A percentile compares a stretch with the other conserved stretches of the same genome.
phyloP scores from a whole-genome alignment of 2,329 filamentous ascomycete species.

The Aspergillus intermedius region DNA sequence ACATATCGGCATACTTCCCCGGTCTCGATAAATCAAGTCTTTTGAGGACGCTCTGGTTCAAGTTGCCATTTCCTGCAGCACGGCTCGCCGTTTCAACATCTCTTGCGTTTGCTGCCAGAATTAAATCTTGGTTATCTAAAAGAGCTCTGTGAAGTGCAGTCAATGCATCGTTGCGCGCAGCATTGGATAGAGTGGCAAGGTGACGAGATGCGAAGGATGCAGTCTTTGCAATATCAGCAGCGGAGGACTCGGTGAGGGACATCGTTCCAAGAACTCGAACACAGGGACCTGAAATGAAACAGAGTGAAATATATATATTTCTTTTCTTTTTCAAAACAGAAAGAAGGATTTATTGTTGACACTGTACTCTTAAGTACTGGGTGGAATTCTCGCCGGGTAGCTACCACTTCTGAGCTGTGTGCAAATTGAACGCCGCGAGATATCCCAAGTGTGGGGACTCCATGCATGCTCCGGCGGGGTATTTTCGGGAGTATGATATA shows the following conservation, averaged over 20 bases:
- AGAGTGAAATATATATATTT: too few relatives aligned
- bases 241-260: constrained; percentile 83
- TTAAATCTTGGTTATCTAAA: constrained; percentile 59
- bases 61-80: constrained; percentile 65
- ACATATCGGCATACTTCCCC: constrained; percentile 97
- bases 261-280: constrained; percentile 30
- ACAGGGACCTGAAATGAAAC: too few relatives aligned
- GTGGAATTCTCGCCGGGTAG: too few relatives aligned
- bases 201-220: constrained; percentile 77
- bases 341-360: too few relatives aligned
- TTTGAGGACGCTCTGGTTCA: constrained; percentile 79
- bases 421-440: too few relatives aligned
- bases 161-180: constrained; percentile 76
- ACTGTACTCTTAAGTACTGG: too few relatives aligned
- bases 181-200: constrained; percentile 69
- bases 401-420: too few relatives aligned
- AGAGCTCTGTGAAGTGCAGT: constrained; percentile 78
- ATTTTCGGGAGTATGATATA: too few relatives aligned
- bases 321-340: too few relatives aligned
- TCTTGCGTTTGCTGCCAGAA: constrained; percentile 77
- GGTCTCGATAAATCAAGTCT: constrained; percentile 76
- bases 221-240: constrained; percentile 66
- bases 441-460: too few relatives aligned
- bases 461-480: too few relatives aligned
- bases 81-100: constrained; percentile 70